phyloP scores from a whole-genome alignment of 2,329 filamentous ascomycete species.

The Cytospora mali region DNA sequence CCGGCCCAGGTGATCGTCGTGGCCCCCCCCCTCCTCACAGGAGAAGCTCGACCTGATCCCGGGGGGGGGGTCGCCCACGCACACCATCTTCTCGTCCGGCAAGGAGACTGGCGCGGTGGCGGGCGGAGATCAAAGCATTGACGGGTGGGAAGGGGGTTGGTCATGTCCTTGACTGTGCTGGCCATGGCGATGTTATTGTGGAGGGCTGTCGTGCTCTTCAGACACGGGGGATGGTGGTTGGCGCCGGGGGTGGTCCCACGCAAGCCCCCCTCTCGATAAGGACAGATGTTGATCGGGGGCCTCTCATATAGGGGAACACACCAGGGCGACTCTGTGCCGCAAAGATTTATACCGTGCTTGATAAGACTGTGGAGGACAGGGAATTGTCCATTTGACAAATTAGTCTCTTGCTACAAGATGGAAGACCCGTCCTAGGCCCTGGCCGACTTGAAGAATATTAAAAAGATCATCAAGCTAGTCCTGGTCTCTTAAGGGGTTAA shows the following conservation, averaged over 20 bases:
- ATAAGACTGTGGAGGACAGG: slow-evolving; percentile 19
- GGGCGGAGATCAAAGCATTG: background rate
- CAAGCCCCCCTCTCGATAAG: background rate
- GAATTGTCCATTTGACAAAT: slow-evolving; percentile 10
- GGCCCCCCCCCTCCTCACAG: slow-evolving; percentile 14
- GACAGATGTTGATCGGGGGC: slow-evolving; percentile 18
- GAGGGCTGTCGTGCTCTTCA: slow-evolving; percentile 11
- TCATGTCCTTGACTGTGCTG: slow-evolving; percentile 23
- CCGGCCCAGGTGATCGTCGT: slow-evolving; percentile 19
- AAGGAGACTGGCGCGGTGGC: slow-evolving; percentile 10
- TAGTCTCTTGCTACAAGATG: slow-evolving; percentile 13
- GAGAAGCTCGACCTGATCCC: slow-evolving; percentile 23
- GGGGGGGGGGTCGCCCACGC: slow-evolving; percentile 2
- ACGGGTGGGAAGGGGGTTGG: slow-evolving; percentile 9
- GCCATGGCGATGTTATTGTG: slow-evolving; percentile 14
- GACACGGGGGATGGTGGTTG: slow-evolving; percentile 17
- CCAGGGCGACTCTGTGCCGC: slow-evolving; percentile 21
- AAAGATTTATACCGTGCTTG: slow-evolving; percentile 19
- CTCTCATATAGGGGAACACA: slow-evolving; percentile 21
- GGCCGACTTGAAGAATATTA: slow-evolving; percentile 11
- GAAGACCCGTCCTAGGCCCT: slow-evolving; percentile 1
- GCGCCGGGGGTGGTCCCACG: slow-evolving; percentile 7
- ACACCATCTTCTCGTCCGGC: slow-evolving; percentile 7
- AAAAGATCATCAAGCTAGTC: slow-evolving; percentile 3
- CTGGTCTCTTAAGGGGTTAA: background rate